Base-by-base conservation (phyloP, 2,329 filamentous ascomycete genomes). In the Ilyonectria mors-panacis region DNA sequence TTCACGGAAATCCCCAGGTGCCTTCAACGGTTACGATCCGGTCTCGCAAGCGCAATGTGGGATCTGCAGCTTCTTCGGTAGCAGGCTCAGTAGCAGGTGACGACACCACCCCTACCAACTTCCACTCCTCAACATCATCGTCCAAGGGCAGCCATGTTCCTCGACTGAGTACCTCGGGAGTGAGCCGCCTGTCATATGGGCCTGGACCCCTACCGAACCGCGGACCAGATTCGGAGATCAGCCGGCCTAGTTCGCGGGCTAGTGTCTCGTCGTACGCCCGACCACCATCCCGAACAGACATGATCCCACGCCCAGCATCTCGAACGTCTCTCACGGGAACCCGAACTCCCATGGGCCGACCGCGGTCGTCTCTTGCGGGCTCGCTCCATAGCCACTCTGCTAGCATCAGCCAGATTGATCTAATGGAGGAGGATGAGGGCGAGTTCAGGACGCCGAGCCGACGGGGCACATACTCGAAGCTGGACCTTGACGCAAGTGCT, bases 201-300 rank as follows among this genome's bases (percentile, higher is more conserved):
- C 87, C 88, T 75, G 89, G 89, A 1, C 87, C 88, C 2, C 81
- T 90, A 10, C 87, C 90, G 3, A 88, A 86, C 74, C 85, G 89
- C 48, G 84, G 83, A 56, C 86, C 86, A 15, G 84, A 84, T 2
- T 78, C 79, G 17, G 81, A 83, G 51, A 75, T 77, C 45, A 84
- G 82, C 66, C 90, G 93, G 37, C 93, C 93, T 17, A 92, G 89
- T 81, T 95, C 93, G 75, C 90, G 93, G 70, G 89, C 92, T 73
- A 93, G 91, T 77, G 81, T 85, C 63, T 85, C 87, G 59, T 86
- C 85, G 56, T 86, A 85, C 64, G 85, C 85, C 48, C 83, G 88
- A 48, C 87, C 88, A 1, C 78, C 82, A 3, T 90, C 88, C 65
- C 83, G 88, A 66, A 83, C 82, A 19, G 87, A 89, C 37, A 85